Evolutionary conservation across 2,329 filamentous ascomycete species (phyloP).

Genomic region (Paracorniculantispora psalliotae): DNA sequence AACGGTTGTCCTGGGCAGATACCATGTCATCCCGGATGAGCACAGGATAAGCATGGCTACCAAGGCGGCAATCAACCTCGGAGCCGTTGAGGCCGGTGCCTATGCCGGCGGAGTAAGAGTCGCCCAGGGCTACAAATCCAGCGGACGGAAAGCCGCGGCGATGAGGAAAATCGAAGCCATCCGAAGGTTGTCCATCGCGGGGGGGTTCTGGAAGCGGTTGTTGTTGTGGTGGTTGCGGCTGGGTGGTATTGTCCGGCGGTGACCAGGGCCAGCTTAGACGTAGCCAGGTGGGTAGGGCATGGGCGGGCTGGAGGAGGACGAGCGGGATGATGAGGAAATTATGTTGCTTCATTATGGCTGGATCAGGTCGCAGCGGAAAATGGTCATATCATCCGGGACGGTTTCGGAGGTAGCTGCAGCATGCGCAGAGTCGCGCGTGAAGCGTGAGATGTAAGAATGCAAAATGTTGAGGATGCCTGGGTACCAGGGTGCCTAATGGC

Average conservation of each 20-base stretch:
- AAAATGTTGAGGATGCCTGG: neutral
- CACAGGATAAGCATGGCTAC: conserved; percentile 36
- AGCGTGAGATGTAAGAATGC: neutral
- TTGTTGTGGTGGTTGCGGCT: neutral
- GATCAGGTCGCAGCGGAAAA: neutral
- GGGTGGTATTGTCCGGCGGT: neutral
- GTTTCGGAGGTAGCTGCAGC: neutral
- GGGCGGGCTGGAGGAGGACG: neutral
- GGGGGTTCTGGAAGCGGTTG: neutral
- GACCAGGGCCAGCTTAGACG: conserved; percentile 10
- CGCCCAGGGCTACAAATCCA: conserved; percentile 40
- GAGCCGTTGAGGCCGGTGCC: conserved; percentile 38
- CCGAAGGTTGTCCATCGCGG: neutral
- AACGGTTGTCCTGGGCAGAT: conserved; percentile 16
- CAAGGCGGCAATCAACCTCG: conserved; percentile 38
- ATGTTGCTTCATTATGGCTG: neutral
- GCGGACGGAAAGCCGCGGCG: conserved; percentile 15
- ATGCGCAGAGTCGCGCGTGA: neutral
- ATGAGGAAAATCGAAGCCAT: conserved; percentile 13
- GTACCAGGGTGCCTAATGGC: neutral
- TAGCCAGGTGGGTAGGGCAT: conserved; percentile 1
- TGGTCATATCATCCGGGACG: neutral
- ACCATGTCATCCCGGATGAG: conserved; percentile 36
- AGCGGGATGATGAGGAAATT: neutral
- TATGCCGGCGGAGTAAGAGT: conserved; percentile 46